These are phyloP conservation scores for Bacidia gigantensis DNA, from an alignment of 495 filamentous ascomycete species.

Conservation along the genomic window DNA sequence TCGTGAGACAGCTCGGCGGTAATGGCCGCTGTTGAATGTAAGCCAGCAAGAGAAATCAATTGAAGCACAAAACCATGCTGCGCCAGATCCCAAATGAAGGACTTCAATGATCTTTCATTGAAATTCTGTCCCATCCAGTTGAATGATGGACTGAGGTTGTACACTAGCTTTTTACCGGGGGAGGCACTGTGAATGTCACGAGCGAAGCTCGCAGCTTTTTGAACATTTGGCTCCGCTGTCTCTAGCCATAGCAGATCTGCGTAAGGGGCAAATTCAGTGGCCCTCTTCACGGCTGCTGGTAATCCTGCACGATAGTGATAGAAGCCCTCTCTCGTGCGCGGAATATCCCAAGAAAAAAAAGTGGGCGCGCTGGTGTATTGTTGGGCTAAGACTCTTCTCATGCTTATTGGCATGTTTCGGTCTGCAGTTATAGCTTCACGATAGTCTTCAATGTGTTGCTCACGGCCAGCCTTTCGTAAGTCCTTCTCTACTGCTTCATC, in stretches of 20 bases:
- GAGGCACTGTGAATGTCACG: constrained; percentile 48
- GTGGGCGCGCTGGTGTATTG: constrained; percentile 51
- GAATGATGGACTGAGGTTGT: constrained; percentile 91
- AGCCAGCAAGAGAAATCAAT: constrained; percentile 77
- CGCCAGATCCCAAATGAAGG: constrained; percentile 92
- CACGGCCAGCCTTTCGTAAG: constrained; percentile 2
- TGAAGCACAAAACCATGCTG: constrained; percentile 86
- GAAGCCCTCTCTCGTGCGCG: constrained; percentile 86
- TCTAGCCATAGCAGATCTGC: constrained; percentile 96
- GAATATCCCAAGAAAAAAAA: constrained; percentile 79
- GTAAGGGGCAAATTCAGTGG: constrained; percentile 78
- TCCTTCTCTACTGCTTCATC: constrained; percentile 53
- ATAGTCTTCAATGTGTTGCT: constrained; percentile 51
- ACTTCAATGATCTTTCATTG: constrained; percentile 58
- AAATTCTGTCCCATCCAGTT: constrained; percentile 98
- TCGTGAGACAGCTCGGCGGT: constrained; percentile 66
- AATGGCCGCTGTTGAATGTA: constrained; percentile 81
- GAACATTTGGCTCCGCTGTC: constrained; percentile 74
- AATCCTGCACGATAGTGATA: constrained; percentile 92
- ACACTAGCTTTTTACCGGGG: constrained; percentile 81
- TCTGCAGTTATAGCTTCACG: constrained; percentile 40
- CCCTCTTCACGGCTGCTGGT: constrained; percentile 79
- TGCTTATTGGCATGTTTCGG: constrained; percentile 59
- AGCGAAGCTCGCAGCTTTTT: constrained; percentile 61
- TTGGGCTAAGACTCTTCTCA: constrained; percentile 56